Base-by-base conservation (phyloP, 805 yeast species). In the Zygosaccharomyces bisporus region DNA sequence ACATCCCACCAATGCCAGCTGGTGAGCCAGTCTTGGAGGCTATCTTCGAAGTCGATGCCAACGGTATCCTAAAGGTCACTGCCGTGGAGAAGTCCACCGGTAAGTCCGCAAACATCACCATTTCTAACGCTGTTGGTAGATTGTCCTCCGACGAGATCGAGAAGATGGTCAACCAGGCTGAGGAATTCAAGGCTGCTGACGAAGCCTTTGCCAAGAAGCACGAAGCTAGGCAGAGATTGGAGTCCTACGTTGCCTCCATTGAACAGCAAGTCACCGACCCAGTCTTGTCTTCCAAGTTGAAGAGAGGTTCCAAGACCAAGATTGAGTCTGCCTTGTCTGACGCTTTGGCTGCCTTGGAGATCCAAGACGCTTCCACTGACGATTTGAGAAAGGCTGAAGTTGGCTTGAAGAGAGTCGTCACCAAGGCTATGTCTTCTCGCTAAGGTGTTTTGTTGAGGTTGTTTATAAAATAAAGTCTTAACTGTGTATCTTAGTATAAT, bases 1-100 rank as follows among this genome's bases (percentile, higher is more conserved):
- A 93, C 71, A 86, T 91, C 66, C 98, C 99, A 71, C 97, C 97
- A 71, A 80, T 93, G 77, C 87, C 88, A 74, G 95, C 96, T 76
- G 98, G 98, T 76, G 96, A 89, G 74, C 98, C 99, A 72, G 96
- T 88, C 71, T 84, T 91, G 69, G 98, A 91, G 81, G 97, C 96
- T 63, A 93, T 91, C 72, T 93, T 91, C 75, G 96, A 91, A 75
- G 91, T 93, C 68, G 99, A 93, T 75, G 98, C 98, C 69, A 93
- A 91, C 76, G 99, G 99, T 81, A 93, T 91, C 80, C 82, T 91
- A 73, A 93, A 91, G 86, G 99, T 91, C 66, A 90, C 96, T 62
- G 99, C 99, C 55, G 83, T 85, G 68, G 99, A 91, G 80, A 91
- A 91, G 78, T 90, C 96, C 53, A 91, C 98, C 58, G 99, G 99